These are phyloP conservation scores for Didymella keratinophila DNA, from an alignment of 2,329 filamentous ascomycete species.

Conservation along the genomic window DNA sequence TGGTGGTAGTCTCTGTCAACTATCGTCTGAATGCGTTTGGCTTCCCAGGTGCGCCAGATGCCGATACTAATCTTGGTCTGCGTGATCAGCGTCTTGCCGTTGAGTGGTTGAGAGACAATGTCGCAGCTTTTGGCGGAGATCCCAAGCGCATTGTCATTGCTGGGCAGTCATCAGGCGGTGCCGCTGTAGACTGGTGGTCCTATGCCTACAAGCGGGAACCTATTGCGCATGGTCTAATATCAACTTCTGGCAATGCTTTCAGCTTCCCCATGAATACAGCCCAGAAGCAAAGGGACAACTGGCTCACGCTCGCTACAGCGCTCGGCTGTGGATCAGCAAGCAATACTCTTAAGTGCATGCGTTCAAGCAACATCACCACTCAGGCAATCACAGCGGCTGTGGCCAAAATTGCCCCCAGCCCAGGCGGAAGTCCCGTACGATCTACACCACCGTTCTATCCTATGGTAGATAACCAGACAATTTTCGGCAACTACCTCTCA, in stretches of 20 bases:
- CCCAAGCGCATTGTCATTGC: slow-evolving; percentile 53
- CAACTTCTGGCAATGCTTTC: slow-evolving; percentile 40
- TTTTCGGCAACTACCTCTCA: slow-evolving; percentile 33
- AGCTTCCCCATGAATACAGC: slow-evolving; percentile 29
- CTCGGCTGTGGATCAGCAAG: slow-evolving; percentile 24
- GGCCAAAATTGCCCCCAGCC: slow-evolving; percentile 25
- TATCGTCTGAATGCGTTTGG: slow-evolving; percentile 49
- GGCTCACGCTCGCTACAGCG: slow-evolving; percentile 25
- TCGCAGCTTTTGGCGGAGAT: slow-evolving; percentile 61
- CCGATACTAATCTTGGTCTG: slow-evolving; percentile 58
- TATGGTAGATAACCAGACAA: slow-evolving; percentile 27
- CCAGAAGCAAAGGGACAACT: slow-evolving; percentile 25
- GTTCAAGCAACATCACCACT: slow-evolving; percentile 15
- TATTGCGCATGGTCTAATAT: slow-evolving; percentile 57
- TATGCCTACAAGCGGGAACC: slow-evolving; percentile 58
- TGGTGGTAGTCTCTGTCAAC: slow-evolving; percentile 55
- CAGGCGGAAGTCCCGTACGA: slow-evolving; percentile 27
- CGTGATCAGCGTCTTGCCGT: slow-evolving; percentile 63
- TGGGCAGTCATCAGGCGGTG: slow-evolving; percentile 58
- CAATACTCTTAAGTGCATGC: slow-evolving; percentile 32
- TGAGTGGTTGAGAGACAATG: slow-evolving; percentile 62
- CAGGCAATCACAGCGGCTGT: slow-evolving; percentile 21
- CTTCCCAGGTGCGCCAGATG: slow-evolving; percentile 42
- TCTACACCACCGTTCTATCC: slow-evolving; percentile 31
- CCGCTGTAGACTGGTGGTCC: slow-evolving; percentile 56